These are phyloP conservation scores for Talaromyces borbonicus DNA, from an alignment of 495 filamentous ascomycete species.

Conservation along the genomic window DNA sequence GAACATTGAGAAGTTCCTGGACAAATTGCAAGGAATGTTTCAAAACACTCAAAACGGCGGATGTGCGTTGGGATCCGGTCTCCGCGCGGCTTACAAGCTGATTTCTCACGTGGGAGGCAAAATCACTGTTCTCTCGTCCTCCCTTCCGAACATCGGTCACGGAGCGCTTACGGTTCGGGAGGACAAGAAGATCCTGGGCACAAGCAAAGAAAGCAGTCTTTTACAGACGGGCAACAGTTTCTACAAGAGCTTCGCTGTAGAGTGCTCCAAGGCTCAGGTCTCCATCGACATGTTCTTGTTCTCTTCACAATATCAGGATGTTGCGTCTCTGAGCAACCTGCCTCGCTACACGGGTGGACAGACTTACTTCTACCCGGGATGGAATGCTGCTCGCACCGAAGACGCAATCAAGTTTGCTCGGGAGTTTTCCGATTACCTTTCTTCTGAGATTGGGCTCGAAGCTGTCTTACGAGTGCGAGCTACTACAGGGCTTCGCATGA, in stretches of 20 bases:
- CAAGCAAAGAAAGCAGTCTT: constrained; percentile 77
- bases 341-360: constrained; percentile 95
- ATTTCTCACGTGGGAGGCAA: constrained; percentile 92
- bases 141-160: constrained; percentile 80
- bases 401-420: constrained; percentile 96
- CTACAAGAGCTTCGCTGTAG: constrained; percentile 98
- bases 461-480: constrained; percentile 92
- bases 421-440: constrained; percentile 94
- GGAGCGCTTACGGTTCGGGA: constrained; percentile 91
- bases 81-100: constrained; percentile 88
- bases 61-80: constrained; percentile 86
- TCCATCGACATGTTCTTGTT: constrained; percentile 99
- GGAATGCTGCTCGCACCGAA: constrained; percentile 86
- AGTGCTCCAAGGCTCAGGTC: constrained; percentile 97
- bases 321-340: constrained; percentile 87
- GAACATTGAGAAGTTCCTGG: constrained; percentile 84
- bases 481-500: constrained; percentile 92
- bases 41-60: constrained; percentile 77
- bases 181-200: constrained; percentile 93
- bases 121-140: constrained; percentile 80
- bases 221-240: constrained; percentile 90
- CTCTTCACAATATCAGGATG: constrained; percentile 93
- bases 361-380: constrained; percentile 97
- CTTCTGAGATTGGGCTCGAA: constrained; percentile 90
- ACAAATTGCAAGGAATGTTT: constrained; percentile 93